Evolutionary conservation across 129 eudicot genomes (phyloP).

Genomic region (Chrysanthemum makinoi): DNA sequence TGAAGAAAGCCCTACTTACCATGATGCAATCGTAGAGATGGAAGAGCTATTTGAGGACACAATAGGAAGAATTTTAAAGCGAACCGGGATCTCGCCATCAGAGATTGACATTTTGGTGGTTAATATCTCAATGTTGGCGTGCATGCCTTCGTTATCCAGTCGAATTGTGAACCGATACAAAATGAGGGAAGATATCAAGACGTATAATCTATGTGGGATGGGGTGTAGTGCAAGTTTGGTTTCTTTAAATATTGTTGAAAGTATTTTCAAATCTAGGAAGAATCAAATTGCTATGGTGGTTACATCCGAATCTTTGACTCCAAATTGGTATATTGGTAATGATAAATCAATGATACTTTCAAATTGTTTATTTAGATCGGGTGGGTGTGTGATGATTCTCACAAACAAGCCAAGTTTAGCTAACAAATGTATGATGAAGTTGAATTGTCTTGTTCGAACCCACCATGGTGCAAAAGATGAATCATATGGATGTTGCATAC

Average conservation of each 20-base stretch:
- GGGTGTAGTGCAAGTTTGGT: constrained; percentile 3
- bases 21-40: background rate
- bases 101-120: background rate
- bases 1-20: constrained; percentile 1
- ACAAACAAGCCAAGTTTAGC: background rate
- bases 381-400: background rate
- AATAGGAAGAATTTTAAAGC: background rate
- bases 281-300: background rate
- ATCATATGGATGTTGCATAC: background rate
- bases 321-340: constrained; percentile 2
- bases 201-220: background rate
- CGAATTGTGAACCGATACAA: background rate
- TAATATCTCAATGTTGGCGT: background rate
- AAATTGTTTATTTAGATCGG: background rate
- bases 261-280: background rate
- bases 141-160: background rate
- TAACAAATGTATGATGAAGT: background rate
- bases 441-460: background rate
- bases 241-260: background rate
- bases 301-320: constrained; percentile 1
- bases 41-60: background rate
- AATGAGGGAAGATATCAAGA: background rate
- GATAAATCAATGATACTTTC: background rate
- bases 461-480: constrained; percentile 1
- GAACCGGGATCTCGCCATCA: background rate